Percentiles rank a stretch among this genome's conserved stretches.
Conservation (phyloP, 768 basidiomycete species). For the Lentinula detonsa region DNA sequence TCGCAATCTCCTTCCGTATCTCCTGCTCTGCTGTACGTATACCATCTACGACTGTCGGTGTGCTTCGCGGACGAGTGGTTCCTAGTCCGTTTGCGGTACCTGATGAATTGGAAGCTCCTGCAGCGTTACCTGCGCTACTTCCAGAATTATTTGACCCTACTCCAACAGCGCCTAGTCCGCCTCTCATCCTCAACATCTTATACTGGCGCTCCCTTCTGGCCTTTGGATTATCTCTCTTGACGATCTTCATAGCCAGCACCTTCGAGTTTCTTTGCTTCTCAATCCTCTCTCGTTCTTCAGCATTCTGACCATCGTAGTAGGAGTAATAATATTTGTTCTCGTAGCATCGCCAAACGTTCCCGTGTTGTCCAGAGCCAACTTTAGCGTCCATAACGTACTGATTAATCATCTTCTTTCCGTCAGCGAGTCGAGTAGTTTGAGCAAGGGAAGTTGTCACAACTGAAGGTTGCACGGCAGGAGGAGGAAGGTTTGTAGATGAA, state of each 20-base stretch:
- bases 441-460: conserved; percentile 47
- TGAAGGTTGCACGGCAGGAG: neutral
- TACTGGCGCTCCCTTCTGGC: conserved; percentile 38
- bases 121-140: conserved; percentile 26
- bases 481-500: neutral
- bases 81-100: conserved; percentile 32
- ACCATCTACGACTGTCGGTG: conserved; percentile 51
- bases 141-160: conserved; percentile 25
- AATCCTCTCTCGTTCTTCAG: neutral
- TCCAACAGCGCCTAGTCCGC: neutral
- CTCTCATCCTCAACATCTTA: conserved; percentile 4
- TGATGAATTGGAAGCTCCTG: conserved; percentile 18
- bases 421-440: conserved; percentile 28
- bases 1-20: conserved; percentile 91
- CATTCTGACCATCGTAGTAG: neutral
- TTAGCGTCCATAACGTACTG: conserved; percentile 75
- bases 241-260: conserved; percentile 72
- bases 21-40: conserved; percentile 73
- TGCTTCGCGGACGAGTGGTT: conserved; percentile 13
- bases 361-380: conserved; percentile 88
- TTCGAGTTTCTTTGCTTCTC: neutral
- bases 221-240: conserved; percentile 66
- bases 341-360: conserved; percentile 75
- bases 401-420: conserved; percentile 58
- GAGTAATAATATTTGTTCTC: neutral